A percentile compares a stretch with the other conserved stretches of the same genome.
phyloP scores from a whole-genome alignment of 768 basidiomycete species.

The Leccinum longicurvipes region DNA sequence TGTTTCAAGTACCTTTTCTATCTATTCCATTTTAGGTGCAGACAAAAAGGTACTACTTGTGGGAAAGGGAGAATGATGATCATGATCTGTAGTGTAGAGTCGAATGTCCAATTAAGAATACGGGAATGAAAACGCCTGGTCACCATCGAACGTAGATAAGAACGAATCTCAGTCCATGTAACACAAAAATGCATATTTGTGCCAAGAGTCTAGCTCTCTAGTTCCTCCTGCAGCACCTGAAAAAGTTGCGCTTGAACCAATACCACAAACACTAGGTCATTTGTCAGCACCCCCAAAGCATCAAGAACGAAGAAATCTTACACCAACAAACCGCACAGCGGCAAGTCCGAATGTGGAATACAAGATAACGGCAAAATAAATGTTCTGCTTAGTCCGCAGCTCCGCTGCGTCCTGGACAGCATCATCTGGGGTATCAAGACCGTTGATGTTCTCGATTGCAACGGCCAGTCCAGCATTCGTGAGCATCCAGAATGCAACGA shows the following conservation, averaged over 20 bases:
- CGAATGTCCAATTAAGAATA: conserved; percentile 21
- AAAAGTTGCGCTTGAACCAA: conserved; percentile 79
- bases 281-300: conserved; percentile 1
- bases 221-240: conserved; percentile 76
- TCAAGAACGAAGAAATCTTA: conserved; percentile 36
- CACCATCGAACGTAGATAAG: conserved; percentile 34
- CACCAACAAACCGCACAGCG: conserved; percentile 70
- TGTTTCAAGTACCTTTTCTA: conserved; percentile 19
- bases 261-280: conserved; percentile 68
- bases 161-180: conserved; percentile 25
- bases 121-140: conserved; percentile 15
- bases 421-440: conserved; percentile 43
- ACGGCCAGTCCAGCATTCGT: conserved; percentile 67
- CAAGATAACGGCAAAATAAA: conserved; percentile 75
- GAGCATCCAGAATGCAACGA: conserved; percentile 82
- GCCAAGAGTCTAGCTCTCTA: conserved; percentile 30
- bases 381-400: conserved; percentile 48
- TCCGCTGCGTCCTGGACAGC: conserved; percentile 38
- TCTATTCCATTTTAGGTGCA: conserved; percentile 22
- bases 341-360: conserved; percentile 77
- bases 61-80: conserved; percentile 10
- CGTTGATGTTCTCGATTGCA: conserved; percentile 73
- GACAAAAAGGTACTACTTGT: conserved; percentile 22
- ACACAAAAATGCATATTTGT: conserved; percentile 17
- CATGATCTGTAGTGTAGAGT: conserved; percentile 22